Conservation (phyloP, 2,329 filamentous ascomycete genomes). For the Volutella citrinella region DNA sequence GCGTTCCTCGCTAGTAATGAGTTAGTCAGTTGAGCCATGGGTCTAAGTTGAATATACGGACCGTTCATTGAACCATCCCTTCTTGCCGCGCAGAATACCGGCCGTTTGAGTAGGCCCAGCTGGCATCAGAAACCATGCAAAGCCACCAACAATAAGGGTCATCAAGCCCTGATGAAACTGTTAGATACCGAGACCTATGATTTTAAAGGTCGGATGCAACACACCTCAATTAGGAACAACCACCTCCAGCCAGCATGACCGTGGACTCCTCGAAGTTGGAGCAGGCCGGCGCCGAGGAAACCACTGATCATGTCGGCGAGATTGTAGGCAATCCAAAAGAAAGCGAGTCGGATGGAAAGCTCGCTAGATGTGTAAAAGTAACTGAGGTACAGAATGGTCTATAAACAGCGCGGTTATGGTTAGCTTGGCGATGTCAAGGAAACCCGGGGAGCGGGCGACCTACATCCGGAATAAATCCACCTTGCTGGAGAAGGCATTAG, state of each 20-base stretch:
- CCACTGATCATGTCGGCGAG: slow-evolving; percentile 15
- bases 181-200: slow-evolving; percentile 1
- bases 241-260: slow-evolving; percentile 56
- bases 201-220: neutral
- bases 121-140: slow-evolving; percentile 23
- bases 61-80: slow-evolving; percentile 38
- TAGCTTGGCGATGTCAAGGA: too few species aligned
- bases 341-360: slow-evolving; percentile 61
- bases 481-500: slow-evolving; percentile 1
- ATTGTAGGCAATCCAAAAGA: slow-evolving; percentile 56
- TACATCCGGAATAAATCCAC: slow-evolving; percentile 18
- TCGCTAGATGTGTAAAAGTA: slow-evolving; percentile 60
- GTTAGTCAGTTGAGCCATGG: neutral
- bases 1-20: slow-evolving; percentile 39
- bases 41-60: slow-evolving; percentile 1
- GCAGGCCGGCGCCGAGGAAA: slow-evolving; percentile 43
- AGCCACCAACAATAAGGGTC: slow-evolving; percentile 25
- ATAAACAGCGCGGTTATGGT: slow-evolving; percentile 4
- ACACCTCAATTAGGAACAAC: slow-evolving; percentile 43
- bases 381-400: slow-evolving; percentile 57
- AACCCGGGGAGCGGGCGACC: too few species aligned
- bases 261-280: slow-evolving; percentile 50
- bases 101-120: slow-evolving; percentile 41
- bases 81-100: slow-evolving; percentile 49
- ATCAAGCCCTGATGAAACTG: slow-evolving; percentile 19